These are phyloP conservation scores for Boletus pseudo-olivaceus DNA, from an alignment of 768 basidiomycete genomes.

Conservation along the genomic window DNA sequence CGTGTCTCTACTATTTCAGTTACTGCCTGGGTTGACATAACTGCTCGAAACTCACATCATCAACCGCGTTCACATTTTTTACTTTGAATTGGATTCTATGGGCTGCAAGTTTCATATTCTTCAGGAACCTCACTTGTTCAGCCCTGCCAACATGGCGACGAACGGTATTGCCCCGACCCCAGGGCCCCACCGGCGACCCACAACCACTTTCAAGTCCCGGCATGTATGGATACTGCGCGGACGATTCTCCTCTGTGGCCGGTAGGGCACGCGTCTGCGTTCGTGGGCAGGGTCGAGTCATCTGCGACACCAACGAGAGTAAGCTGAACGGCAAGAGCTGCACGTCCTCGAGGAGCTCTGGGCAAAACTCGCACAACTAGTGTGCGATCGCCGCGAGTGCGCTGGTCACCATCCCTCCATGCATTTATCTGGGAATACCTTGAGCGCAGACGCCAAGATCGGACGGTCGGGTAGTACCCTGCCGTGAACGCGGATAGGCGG, in stretches of 20 bases:
- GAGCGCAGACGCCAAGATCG: too few species aligned
- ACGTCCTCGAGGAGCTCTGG: constrained; percentile 42
- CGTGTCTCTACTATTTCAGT: background rate
- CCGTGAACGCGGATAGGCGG: too few species aligned
- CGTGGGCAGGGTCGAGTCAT: constrained; percentile 44
- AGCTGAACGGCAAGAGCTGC: constrained; percentile 36
- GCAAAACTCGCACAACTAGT: constrained; percentile 37
- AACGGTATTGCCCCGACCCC: constrained; percentile 69
- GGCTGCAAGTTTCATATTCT: too few species aligned
- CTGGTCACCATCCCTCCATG: constrained; percentile 50
- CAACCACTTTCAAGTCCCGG: constrained; percentile 31
- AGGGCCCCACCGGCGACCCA: constrained; percentile 47
- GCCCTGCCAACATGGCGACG: constrained; percentile 49
- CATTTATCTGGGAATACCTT: too few species aligned
- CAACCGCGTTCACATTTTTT: too few species aligned
- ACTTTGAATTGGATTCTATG: too few species aligned
- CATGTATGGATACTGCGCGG: too few species aligned
- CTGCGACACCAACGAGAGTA: constrained; percentile 50
- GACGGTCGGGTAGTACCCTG: too few species aligned
- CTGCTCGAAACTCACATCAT: too few species aligned
- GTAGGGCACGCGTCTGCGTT: background rate
- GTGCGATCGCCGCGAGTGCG: constrained; percentile 48
- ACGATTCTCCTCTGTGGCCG: background rate
- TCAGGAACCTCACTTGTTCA: too few species aligned
- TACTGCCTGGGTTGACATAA: too few species aligned